Percentiles rank a stretch among this genome's conserved stretches.
These are phyloP conservation scores for Boletus speciosus DNA, from an alignment of 768 basidiomycete species.

Conservation along the genomic window DNA sequence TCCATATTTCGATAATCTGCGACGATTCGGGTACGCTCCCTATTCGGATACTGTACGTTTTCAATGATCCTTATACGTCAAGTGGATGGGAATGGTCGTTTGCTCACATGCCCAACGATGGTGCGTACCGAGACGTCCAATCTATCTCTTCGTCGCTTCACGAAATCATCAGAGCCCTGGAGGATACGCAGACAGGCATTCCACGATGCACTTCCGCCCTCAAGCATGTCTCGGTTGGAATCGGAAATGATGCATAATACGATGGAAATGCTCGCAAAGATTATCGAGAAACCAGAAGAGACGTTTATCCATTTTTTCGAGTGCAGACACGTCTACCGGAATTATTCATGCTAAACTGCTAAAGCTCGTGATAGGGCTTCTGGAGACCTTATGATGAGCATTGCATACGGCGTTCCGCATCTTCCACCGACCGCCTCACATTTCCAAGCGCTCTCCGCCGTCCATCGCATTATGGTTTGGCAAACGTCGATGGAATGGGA, in stretches of 20 bases:
- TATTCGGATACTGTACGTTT: background rate
- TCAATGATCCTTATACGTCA: background rate
- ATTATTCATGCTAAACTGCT: background rate
- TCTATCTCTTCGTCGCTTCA: background rate
- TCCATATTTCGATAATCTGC: background rate
- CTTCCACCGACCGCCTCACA: background rate
- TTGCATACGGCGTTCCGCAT: conserved; percentile 1
- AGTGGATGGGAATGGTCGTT: conserved; percentile 8
- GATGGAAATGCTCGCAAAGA: conserved; percentile 2
- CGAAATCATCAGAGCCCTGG: background rate
- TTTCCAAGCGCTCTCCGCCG: background rate
- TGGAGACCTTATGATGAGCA: conserved; percentile 6
- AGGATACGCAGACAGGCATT: conserved; percentile 2
- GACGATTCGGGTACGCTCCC: conserved; percentile 2
- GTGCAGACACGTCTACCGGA: background rate
- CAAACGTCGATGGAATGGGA: conserved; percentile 7
- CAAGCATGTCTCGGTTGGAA: background rate
- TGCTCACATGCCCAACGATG: conserved; percentile 5
- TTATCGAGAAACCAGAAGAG: background rate
- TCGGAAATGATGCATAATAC: conserved; percentile 3
- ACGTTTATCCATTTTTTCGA: conserved; percentile 3
- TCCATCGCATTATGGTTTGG: conserved; percentile 2
- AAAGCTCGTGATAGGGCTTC: background rate
- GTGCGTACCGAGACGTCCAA: background rate
- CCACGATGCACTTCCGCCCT: conserved; percentile 1